Evolutionary conservation across 352 stramenopile genomes (phyloP), one percentile per base, ranked within the genome.

Genomic region (Phytophthora megakarya): DNA sequence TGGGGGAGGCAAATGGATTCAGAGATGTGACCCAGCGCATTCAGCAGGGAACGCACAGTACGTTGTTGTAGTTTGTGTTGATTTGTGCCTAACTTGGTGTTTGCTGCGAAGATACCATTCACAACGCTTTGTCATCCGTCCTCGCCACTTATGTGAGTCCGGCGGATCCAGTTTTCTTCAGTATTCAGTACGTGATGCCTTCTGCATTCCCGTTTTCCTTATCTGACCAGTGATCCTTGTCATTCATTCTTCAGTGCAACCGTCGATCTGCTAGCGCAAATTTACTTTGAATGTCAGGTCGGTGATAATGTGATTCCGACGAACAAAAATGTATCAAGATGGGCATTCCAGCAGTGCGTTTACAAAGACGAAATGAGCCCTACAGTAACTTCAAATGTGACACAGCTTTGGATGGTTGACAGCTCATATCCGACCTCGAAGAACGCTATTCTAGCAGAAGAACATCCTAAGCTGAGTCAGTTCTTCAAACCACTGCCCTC

Each of bases 21-120:
- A 51, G 58, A 16, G 56, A 72, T 18, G 79, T 80, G 23, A 74
- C 57, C 9, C 46, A 73, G 35, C 58, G 65, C 16, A 68, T 84
- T n/a, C 76, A 85, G 42, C 69, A 69, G n/a, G 71, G 73, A 32
- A 72, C 72, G n/a, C 75, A 83, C 54, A 86, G 75, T 81, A 75
- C 48, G 66, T 71, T 40, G 32, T 3, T n/a, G 25, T 10, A 12
- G 22, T n/a, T 45, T 23, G 5, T 6, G 9, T 16, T 28, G n/a
- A 21, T 59, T 21, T 23, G 25, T 28, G 5, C 19, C 22, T 72
- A 6, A 67, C 28, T 35, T 50, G 13, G 10, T 11, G 15, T 37
- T 28, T 35, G n/a, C 19, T n/a, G 16, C 13, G 7, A 21, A 82
- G 73, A 82, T 58, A 54, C 66, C 23, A 81, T 87, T 37, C 78